Conservation (phyloP, 2,329 filamentous ascomycete species). For the Aphanocladium album region DNA sequence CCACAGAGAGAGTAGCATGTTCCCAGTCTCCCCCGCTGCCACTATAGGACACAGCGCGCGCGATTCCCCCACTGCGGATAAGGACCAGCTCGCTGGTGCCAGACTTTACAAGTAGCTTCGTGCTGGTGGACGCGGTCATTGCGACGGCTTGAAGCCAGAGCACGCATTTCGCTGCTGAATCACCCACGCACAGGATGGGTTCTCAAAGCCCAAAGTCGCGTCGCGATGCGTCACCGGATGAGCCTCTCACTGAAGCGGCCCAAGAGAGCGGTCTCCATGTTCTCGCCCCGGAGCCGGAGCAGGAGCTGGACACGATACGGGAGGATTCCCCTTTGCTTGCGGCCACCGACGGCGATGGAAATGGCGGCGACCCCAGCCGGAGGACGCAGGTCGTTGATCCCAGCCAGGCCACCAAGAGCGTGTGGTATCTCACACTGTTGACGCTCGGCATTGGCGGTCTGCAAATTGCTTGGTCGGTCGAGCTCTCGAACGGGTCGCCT, state of each 20-base stretch:
- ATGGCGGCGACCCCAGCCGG: neutral
- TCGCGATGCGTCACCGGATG: neutral
- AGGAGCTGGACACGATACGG: constrained; percentile 15
- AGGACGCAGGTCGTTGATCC: constrained; percentile 33
- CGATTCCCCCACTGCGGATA: neutral
- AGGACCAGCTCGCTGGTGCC: neutral
- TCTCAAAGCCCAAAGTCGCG: neutral
- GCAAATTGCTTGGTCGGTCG: constrained; percentile 94
- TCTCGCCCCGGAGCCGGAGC: constrained; percentile 12
- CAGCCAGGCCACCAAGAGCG: constrained; percentile 65
- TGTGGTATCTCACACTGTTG: constrained; percentile 79
- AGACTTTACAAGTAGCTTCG: neutral
- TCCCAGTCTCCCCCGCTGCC: neutral
- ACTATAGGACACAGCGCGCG: neutral
- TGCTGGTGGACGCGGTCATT: too few relatives aligned
- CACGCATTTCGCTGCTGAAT: neutral
- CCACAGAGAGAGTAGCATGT: neutral
- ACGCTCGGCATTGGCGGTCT: constrained; percentile 83
- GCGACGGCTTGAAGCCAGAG: neutral
- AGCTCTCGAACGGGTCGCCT: constrained; percentile 87
- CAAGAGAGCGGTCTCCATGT: constrained; percentile 7
- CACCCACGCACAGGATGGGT: neutral
- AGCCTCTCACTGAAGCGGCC: constrained; percentile 7
- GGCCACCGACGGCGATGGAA: constrained; percentile 7
- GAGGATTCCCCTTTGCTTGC: constrained; percentile 17